Base-by-base conservation (phyloP, 1,284 basidiomycete species). In the Apiotrichum montevideense region DNA sequence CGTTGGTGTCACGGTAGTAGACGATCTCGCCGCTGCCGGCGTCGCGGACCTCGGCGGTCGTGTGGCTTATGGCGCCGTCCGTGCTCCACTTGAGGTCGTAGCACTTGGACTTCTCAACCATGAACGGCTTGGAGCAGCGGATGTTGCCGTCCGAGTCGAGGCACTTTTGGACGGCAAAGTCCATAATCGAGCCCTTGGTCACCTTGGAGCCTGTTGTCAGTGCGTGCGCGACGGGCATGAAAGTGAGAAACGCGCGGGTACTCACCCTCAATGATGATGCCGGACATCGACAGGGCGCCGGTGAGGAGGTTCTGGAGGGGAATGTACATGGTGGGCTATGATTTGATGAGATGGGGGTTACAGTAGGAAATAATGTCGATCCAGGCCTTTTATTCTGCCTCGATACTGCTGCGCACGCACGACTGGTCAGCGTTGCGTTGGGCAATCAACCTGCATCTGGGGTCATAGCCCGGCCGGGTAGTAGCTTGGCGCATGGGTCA, bases 61-160 rank as follows among this genome's bases (percentile, higher is more conserved):
- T 77, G 65, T 77, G 75, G 3, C 64, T 63, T 41, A 77, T 51
- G n/a, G 65, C 54, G 39, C 75, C 75, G 32, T 74, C 70, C 48
- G 75, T 77, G 34, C 58, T 62, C 75, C 75, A 77, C 52, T 70
- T 66, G 61, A 77, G 55, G 42, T 67, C 62, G 69, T 76, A 76
- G 58, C 72, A 74, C 13, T 65, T 74, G 14, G 61, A 64, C 59
- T 76, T 74, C 43, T 62, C 49, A 9, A 75, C 67, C 49, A 71
- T 59, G 69, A 77, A 74, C 7, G 75, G 75, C 57, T 68, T 71
- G 52, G 72, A 64, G 66, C 75, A 77, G 58, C 72, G 70, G 34
- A 62, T 46, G 58, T 72, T 70, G 29, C 66, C 64, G 42, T 73
- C 69, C 43, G 61, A 51, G 58, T 76, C 74, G 59, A 75, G 52